Evolutionary conservation across 768 basidiomycete species (phyloP), one percentile per base, ranked within the genome.

Genomic region (Pleurotus tuoliensis): DNA sequence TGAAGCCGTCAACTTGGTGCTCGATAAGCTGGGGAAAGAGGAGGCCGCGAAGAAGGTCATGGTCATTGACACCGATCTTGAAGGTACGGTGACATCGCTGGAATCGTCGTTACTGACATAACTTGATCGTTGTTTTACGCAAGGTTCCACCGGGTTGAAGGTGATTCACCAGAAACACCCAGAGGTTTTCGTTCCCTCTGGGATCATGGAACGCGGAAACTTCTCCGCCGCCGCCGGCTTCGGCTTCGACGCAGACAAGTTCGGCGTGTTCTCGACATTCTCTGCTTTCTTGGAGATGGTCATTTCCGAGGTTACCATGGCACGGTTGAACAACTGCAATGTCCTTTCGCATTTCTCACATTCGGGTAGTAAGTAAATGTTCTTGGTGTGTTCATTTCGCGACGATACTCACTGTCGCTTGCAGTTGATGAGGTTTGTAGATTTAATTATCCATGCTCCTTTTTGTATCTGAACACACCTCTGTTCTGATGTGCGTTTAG

Each of bases 221-320:
- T 88, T 90, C 64, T 85, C 86, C 16, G 90, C 90, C 1, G 90
- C 90, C 5, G 89, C 90, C 20, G 92, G 92, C 11, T 94, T 94
- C 66, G 92, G 92, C 41, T 93, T 92, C 65, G 87, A 84, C 38
- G 69, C 79, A 20, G 80, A 92, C 64, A 92, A 92, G 70, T 89
- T 87, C 58, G 92, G 92, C 59, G 89, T 92, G 56, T 92, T 92
- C 75, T 91, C 90, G 22, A 94, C 92, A 3, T 94, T 94, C 74
- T 90, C 88, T 48, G 92, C 92, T 3, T 94, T 94, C 79, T 77
- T 92, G 57, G 92, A 94, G 80, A 94, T 94, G 92, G 77, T 90
- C 48, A 70, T 94, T 54, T 92, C 90, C 4, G 92, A 94, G 69
- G 74, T 93, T 51, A 94, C 92, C 9, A 94, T 94, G 92, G 92